These are phyloP conservation scores for Stereum hirsutum DNA, from an alignment of 1,284 basidiomycete species.

Conservation along the genomic window DNA sequence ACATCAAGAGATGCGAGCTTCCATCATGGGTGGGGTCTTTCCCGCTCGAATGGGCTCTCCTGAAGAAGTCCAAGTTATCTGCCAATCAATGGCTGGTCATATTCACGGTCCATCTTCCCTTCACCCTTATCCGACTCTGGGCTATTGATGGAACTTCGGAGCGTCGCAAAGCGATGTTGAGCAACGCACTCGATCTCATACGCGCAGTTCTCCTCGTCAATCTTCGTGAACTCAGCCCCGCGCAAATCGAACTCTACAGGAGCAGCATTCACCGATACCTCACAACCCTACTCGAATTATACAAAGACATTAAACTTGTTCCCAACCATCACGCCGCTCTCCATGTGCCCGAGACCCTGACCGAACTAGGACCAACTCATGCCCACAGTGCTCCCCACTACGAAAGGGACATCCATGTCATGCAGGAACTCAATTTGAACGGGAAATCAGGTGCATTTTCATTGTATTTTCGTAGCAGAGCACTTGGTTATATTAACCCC, in stretches of 20 bases:
- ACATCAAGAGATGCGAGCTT: slow-evolving; percentile 9
- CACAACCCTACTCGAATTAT: neutral
- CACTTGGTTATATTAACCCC: neutral
- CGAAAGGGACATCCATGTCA: neutral
- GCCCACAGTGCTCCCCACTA: neutral
- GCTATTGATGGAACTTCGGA: slow-evolving; percentile 3
- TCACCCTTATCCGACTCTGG: slow-evolving; percentile 14
- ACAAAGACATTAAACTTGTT: neutral
- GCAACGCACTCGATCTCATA: slow-evolving; percentile 15
- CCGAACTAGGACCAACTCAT: neutral
- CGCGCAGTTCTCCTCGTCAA: slow-evolving; percentile 11
- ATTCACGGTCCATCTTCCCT: slow-evolving; percentile 13
- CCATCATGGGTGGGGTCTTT: slow-evolving; percentile 16
- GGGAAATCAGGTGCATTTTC: no score
- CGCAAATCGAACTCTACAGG: slow-evolving; percentile 1
- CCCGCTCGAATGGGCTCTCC: slow-evolving; percentile 13
- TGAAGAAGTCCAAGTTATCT: slow-evolving; percentile 14
- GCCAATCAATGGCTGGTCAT: slow-evolving; percentile 19
- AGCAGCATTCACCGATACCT: neutral
- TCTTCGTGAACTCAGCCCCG: slow-evolving; percentile 3
- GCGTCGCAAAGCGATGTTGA: slow-evolving; percentile 9
- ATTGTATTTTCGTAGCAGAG: neutral
- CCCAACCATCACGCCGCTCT: neutral
- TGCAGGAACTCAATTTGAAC: neutral
- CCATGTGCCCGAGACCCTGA: neutral